Evolutionary conservation across 495 filamentous ascomycete species (phyloP).

Genomic region (Penicillium canariense): DNA sequence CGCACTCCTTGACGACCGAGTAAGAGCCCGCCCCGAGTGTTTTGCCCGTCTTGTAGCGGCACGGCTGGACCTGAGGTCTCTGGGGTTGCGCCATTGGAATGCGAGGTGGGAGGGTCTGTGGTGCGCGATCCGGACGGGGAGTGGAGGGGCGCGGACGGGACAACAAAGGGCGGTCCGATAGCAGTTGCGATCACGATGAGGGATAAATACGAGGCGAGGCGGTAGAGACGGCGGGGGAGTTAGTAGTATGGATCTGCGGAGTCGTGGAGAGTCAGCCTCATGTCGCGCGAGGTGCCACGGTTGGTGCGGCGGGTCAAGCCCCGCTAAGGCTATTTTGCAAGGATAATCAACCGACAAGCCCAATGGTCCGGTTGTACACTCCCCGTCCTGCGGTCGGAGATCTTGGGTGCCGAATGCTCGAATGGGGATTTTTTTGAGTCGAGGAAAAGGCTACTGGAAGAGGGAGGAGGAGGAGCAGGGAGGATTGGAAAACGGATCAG

Average conservation of each 20-base stretch:
- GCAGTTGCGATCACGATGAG: neutral
- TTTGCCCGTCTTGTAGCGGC: conserved; percentile 97
- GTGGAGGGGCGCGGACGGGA: conserved; percentile 3
- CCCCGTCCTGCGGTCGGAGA: neutral
- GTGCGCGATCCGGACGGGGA: conserved; percentile 1
- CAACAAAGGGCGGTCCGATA: neutral
- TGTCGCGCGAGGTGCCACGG: conserved; percentile 7
- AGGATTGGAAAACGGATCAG: neutral
- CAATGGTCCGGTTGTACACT: neutral
- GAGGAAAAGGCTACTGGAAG: neutral
- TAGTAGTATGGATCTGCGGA: conserved; percentile 6
- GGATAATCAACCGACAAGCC: conserved; percentile 8
- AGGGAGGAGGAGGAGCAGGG: neutral
- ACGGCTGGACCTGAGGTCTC: conserved; percentile 69
- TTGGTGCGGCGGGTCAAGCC: conserved; percentile 8
- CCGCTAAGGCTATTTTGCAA: conserved; percentile 9
- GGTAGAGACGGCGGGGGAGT: neutral
- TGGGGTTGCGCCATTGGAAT: conserved; percentile 40
- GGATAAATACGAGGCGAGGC: neutral
- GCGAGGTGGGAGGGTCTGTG: conserved; percentile 1
- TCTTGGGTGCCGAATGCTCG: neutral
- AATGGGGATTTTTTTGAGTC: neutral
- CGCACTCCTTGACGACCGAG: conserved; percentile 99
- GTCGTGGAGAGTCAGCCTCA: conserved; percentile 18
- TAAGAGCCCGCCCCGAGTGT: conserved; percentile 94